Conservation (phyloP, 345 rosid species). For the Leavenworthia alabamica region DNA sequence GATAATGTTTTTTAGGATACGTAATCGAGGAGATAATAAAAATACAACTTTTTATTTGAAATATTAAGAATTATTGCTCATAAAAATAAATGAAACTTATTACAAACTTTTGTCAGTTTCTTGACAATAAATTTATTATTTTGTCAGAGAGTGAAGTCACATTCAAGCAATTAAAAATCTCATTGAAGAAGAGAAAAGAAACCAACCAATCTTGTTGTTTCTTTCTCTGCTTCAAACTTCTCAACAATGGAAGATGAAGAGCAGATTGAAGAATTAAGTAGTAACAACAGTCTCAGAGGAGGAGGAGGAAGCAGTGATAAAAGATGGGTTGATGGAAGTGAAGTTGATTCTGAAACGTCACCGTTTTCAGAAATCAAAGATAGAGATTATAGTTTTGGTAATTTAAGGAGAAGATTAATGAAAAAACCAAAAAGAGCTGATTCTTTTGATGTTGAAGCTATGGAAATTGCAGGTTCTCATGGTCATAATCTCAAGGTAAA, state of each 20-base stretch:
- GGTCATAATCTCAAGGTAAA: slow-evolving; percentile 51
- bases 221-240: not conserved
- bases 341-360: slow-evolving; percentile 63
- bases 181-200: too few species aligned
- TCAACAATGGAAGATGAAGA: slow-evolving; percentile 54
- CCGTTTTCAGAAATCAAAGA: slow-evolving; percentile 40
- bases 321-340: slow-evolving; percentile 95
- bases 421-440: slow-evolving; percentile 69
- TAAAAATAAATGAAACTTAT: too few species aligned
- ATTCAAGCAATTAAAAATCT: too few species aligned
- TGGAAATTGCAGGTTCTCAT: slow-evolving; percentile 73
- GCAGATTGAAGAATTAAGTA: slow-evolving; percentile 63
- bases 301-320: slow-evolving; percentile 48
- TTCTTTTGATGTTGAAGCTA: slow-evolving; percentile 93
- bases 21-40: too few species aligned
- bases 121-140: too few species aligned
- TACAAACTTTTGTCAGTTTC: too few species aligned
- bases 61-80: too few species aligned
- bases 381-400: slow-evolving; percentile 40
- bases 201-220: too few species aligned
- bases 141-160: too few species aligned
- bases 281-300: slow-evolving; percentile 39
- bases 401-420: slow-evolving; percentile 64
- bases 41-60: too few species aligned
- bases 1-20: too few species aligned